Evolutionary conservation across 352 stramenopile species (phyloP), one percentile per base, ranked within the genome.

Genomic region (Pythium utonaiense): DNA sequence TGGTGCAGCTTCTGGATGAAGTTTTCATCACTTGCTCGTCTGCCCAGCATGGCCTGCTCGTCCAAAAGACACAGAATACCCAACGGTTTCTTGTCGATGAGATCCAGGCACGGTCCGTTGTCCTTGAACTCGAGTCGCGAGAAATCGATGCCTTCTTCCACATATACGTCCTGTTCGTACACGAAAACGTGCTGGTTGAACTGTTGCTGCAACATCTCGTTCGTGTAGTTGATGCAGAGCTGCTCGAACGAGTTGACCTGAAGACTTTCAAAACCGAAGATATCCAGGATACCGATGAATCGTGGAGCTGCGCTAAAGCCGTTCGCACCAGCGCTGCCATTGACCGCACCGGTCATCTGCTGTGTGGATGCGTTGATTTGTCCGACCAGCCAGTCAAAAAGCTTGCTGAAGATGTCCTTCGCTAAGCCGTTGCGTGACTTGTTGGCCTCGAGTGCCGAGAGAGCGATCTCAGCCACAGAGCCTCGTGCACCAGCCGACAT

Each of bases 141-240:
- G 54, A 97, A 96, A 42, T 96, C 80, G 47, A 98, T 97, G 17
- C 92, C 92, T 87, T 99, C 97, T 51, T 96, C 89, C 58, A 98
- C 89, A 73, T 99, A 99, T 48, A 98, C 91, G 49, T 98, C 82
- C 63, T 99, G 96, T 66, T 99, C 97, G 55, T 98, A 92, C 65
- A 98, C 96, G 58, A 99, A 98, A 5, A 98, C 96, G 80, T 98
- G 91, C 72, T 98, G 89, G 74, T 98, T 98, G 71, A 96, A 97
- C 61, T 96, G 86, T 62, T 96, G 87, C 71, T 98, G 93, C 8
- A 98, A 73, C 90, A 97, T 98, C 67, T 98, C 93, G 68, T 98
- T 98, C 44, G 88, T 97, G 71, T 96, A 98, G 75, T 98, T 98
- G 73, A 98, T 98, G 66, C 93, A 98, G 12, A 98, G 76, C 62